Evolutionary conservation across 2,329 filamentous ascomycete genomes (phyloP).

Genomic region (Pyrenophora seminiperda): DNA sequence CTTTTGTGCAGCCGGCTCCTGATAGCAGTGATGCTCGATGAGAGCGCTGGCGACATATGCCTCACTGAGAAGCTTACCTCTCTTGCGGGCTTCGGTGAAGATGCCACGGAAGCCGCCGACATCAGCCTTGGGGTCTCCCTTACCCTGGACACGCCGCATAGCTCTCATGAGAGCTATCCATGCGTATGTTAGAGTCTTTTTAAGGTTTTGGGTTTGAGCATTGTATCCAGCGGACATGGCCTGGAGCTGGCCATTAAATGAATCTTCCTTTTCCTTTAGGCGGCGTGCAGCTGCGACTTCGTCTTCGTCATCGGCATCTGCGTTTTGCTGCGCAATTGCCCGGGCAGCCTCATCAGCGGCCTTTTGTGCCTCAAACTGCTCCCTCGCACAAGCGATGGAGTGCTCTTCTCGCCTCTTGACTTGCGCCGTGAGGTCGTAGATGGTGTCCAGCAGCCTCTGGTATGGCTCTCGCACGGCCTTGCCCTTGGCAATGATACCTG

Average conservation of each 20-base stretch:
- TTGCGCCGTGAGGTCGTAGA: constrained; percentile 86
- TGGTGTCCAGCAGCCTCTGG: constrained; percentile 77
- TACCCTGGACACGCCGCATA: constrained; percentile 91
- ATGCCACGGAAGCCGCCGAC: constrained; percentile 80
- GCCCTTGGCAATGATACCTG: constrained; percentile 67
- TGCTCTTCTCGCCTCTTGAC: constrained; percentile 69
- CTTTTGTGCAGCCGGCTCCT: constrained; percentile 87
- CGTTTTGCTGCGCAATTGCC: constrained; percentile 46
- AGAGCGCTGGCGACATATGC: constrained; percentile 92
- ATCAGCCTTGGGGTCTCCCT: constrained; percentile 64
- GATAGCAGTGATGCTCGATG: constrained; percentile 95
- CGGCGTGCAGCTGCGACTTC: constrained; percentile 49
- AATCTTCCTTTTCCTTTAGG: constrained; percentile 56
- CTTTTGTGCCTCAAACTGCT: constrained; percentile 56
- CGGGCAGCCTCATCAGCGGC: constrained; percentile 49
- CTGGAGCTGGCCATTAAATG: constrained; percentile 61
- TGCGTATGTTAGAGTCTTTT: constrained; percentile 83
- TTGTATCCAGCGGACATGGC: constrained; percentile 68
- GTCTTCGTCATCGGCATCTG: constrained; percentile 61
- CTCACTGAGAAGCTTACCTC: constrained; percentile 87
- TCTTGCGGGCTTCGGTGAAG: constrained; percentile 85
- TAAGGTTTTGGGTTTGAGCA: constrained; percentile 75
- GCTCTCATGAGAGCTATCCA: constrained; percentile 96
- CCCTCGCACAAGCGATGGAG: constrained; percentile 60
- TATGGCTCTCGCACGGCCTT: constrained; percentile 81